A percentile compares a stretch with the other conserved stretches of the same genome.
phyloP scores from a whole-genome alignment of 192 early-diverging fungal genomes.

The Coemansia sp. region DNA sequence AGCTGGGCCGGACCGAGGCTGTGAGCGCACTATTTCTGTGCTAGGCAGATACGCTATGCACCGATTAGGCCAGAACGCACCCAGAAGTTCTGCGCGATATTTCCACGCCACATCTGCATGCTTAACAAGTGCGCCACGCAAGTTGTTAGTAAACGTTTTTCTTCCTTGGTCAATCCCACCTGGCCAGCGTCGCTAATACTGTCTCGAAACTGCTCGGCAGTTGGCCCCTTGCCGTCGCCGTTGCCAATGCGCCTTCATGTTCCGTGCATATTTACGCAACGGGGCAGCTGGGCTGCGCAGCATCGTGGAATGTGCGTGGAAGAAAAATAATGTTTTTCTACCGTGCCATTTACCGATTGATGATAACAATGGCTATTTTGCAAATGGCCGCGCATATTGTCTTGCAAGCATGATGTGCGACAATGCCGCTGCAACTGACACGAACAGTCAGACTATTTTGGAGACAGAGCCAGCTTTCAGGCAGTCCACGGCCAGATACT shows the following conservation, averaged over 20 bases:
- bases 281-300: not conserved
- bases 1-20: no score
- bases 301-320: not conserved
- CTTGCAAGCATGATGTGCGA: not conserved
- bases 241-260: not conserved
- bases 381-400: not conserved
- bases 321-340: not conserved
- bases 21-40: no score
- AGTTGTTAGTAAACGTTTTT: not conserved
- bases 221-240: not conserved
- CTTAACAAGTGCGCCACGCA: slow-evolving; percentile 1
- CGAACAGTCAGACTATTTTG: not conserved
- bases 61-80: not conserved
- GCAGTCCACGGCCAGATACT: no score
- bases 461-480: not conserved
- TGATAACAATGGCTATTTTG: not conserved
- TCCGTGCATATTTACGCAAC: not conserved
- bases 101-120: not conserved
- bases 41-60: not conserved
- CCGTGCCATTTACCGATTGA: not conserved
- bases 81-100: not conserved
- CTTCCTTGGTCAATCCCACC: not conserved
- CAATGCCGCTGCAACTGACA: not conserved
- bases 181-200: not conserved
- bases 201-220: not conserved